Evolutionary conservation across 306 rosid genomes (phyloP).

Genomic region (Fragaria nilgerrensis): DNA sequence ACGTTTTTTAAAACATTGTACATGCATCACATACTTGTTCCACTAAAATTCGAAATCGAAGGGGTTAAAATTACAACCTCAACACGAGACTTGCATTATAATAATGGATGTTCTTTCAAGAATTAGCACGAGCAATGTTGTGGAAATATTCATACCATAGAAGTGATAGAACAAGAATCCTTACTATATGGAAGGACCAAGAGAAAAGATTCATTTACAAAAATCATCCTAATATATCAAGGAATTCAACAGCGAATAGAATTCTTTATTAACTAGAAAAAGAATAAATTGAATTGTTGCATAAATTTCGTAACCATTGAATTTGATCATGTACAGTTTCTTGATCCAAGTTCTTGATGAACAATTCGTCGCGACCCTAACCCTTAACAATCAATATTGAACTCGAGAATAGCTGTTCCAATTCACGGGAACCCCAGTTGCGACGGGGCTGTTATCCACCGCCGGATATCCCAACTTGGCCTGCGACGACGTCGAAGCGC

Average conservation of each 20-base stretch:
- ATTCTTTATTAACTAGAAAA: not conserved
- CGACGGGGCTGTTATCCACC: constrained; percentile 21
- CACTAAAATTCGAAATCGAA: not conserved
- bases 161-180: too few species aligned
- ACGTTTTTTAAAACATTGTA: too few species aligned
- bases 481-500: not conserved
- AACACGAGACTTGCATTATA: too few species aligned
- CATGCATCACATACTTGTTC: not conserved
- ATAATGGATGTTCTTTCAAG: not conserved
- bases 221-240: too few species aligned
- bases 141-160: too few species aligned
- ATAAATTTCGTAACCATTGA: not conserved
- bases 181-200: too few species aligned
- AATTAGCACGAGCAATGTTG: not conserved
- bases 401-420: not conserved
- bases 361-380: not conserved
- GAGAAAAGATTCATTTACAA: too few species aligned
- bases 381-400: not conserved
- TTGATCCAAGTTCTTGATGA: not conserved
- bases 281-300: not conserved
- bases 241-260: too few species aligned
- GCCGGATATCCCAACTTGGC: constrained; percentile 7
- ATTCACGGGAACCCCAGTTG: constrained; percentile 52
- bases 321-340: not conserved
- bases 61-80: not conserved